Evolutionary conservation across 495 filamentous ascomycete genomes (phyloP).

Genomic region (Penicillium daleae): DNA sequence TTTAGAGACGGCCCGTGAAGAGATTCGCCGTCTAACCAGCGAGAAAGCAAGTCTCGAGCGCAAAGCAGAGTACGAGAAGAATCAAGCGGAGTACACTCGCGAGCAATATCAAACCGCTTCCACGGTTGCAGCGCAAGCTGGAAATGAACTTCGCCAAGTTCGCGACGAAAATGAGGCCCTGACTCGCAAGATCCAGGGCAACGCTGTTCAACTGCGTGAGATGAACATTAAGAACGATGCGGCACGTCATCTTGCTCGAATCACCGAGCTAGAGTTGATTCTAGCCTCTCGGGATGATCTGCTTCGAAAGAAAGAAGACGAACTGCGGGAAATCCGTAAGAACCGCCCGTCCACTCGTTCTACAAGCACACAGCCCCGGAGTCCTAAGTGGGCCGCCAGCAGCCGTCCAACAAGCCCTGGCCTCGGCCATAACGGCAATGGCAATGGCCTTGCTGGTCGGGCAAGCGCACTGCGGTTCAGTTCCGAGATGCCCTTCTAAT

Average conservation of each 20-base stretch:
- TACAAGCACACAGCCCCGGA: conserved; percentile 51
- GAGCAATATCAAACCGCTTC: conserved; percentile 68
- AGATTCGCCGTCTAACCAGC: conserved; percentile 45
- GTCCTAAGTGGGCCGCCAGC: conserved; percentile 44
- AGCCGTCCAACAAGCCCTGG: conserved; percentile 53
- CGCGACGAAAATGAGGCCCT: conserved; percentile 50
- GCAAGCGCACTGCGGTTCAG: conserved; percentile 48
- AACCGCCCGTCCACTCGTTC: conserved; percentile 51
- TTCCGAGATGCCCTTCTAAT: conserved; percentile 43
- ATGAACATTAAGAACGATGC: conserved; percentile 51
- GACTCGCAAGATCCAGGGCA: conserved; percentile 52
- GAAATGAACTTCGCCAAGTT: conserved; percentile 55
- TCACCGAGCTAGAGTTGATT: conserved; percentile 55
- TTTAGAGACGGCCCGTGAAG: conserved; percentile 49
- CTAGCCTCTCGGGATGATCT: conserved; percentile 49
- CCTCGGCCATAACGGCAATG: conserved; percentile 38
- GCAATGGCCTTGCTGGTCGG: conserved; percentile 35
- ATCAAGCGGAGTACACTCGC: conserved; percentile 61
- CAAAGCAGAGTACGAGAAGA: conserved; percentile 55
- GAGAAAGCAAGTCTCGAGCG: conserved; percentile 50
- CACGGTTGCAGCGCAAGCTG: conserved; percentile 52
- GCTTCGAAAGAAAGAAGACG: conserved; percentile 61
- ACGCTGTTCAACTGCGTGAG: conserved; percentile 54
- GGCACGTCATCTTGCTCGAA: conserved; percentile 36
- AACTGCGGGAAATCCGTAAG: conserved; percentile 59